A percentile compares a stretch with the other conserved stretches of the same genome.
Evolutionary conservation across 768 basidiomycete species (phyloP).

Genomic region (Amyloporia xantha): DNA sequence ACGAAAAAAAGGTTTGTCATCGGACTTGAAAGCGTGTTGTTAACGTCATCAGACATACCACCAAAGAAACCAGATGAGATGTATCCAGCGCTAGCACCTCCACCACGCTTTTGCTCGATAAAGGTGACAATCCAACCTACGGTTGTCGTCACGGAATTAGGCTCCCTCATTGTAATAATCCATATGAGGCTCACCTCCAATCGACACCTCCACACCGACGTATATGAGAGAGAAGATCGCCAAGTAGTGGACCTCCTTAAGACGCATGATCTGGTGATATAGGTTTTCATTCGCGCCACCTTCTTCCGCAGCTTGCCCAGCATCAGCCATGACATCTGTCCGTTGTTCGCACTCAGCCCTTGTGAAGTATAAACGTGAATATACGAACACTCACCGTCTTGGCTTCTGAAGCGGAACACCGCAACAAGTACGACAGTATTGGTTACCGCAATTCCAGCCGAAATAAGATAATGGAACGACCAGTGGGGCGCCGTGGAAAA

Average conservation of each 20-base stretch:
- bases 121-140: constrained; percentile 42
- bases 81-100: constrained; percentile 33
- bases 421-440: constrained; percentile 13
- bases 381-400: constrained; percentile 21
- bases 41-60: constrained; percentile 14
- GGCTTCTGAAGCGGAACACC: constrained; percentile 24
- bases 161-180: too few species aligned
- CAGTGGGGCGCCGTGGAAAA: constrained; percentile 39
- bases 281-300: constrained; percentile 23
- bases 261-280: constrained; percentile 29
- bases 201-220: constrained; percentile 36
- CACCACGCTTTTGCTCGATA: constrained; percentile 32
- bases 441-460: constrained; percentile 19
- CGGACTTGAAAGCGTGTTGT: too few species aligned
- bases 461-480: constrained; percentile 39
- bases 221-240: constrained; percentile 36
- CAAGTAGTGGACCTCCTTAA: constrained; percentile 31
- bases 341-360: background rate
- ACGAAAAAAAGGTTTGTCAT: too few species aligned
- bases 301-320: constrained; percentile 25
- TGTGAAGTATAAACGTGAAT: background rate
- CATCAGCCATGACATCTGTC: constrained; percentile 24
- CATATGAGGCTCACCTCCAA: constrained; percentile 29
- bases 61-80: constrained; percentile 38
- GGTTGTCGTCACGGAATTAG: too few species aligned